Base-by-base conservation (phyloP, 352 stramenopile genomes). In the Phytophthora macrochlamydospora region DNA sequence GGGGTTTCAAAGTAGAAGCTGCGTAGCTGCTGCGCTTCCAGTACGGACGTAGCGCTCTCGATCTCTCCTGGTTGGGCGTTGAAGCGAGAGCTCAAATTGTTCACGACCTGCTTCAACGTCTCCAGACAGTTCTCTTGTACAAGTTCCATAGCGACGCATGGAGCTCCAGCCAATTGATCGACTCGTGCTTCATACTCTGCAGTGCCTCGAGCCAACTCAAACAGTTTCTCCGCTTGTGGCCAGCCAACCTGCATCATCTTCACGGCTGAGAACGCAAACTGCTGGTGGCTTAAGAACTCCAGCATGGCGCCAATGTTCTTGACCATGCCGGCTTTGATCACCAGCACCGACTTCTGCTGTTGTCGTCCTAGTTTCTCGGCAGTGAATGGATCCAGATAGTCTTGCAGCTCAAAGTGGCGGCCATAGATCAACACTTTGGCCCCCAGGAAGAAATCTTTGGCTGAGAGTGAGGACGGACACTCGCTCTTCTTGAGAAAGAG, bases 401-500 rank as follows among this genome's bases (percentile, higher is more conserved):
- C 85, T 28, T 90, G 71, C 35, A 97, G 71, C 71, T 95, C 89
- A 57, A 96, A 91, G 56, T 91, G 79, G 51, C 89, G 76, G 14
- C 81, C 88, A 64, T 94, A 94, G 14, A 96, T 73, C 33, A 93
- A 57, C 50, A 97, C 76, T 44, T 89, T 97, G 63, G 74, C 75
- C 3, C 91, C 91, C 7, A 96, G 62, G 46, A 90, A 91, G 61
- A 97, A 97, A 48, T 97, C 91, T 9, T 87, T 79, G 24, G 66
- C 50, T 28, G 76, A 79, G 24, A 97, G 62, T 8, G 85, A 73
- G 5, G 75, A 37, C 2, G 89, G 88, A 45, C 90, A 86, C 58
- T 95, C 91, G 33, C 87, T 95, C 61, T 94, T 96, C 64, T 97
- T 97, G 12, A 98, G 83, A 67, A 98, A 98, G 8, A 93, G 79